Conservation (phyloP, 129 eudicot species). For the Erigeron canadensis region DNA sequence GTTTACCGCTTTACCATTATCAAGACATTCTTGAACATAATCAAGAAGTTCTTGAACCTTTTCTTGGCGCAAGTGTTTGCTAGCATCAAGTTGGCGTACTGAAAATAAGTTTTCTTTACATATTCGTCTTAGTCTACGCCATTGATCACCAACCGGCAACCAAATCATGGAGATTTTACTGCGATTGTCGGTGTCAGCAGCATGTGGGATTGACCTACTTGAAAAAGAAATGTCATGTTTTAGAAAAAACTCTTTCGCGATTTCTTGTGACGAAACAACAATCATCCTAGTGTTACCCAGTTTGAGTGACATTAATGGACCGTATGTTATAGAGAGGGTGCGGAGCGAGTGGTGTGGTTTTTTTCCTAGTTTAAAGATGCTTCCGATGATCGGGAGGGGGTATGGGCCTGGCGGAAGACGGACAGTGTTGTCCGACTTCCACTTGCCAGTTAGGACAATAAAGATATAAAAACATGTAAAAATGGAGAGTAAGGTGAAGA, state of each 20-base stretch:
- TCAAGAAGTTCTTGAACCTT: slow-evolving; percentile 33
- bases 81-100: slow-evolving; percentile 27
- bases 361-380: slow-evolving; percentile 41
- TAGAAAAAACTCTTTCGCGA: slow-evolving; percentile 37
- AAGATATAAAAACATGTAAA: not conserved
- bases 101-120: slow-evolving; percentile 31
- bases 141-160: slow-evolving; percentile 25
- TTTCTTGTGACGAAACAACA: slow-evolving; percentile 42
- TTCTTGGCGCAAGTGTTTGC: slow-evolving; percentile 23
- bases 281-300: slow-evolving; percentile 41
- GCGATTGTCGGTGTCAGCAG: slow-evolving; percentile 8
- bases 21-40: slow-evolving; percentile 11
- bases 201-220: slow-evolving; percentile 18
- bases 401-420: slow-evolving; percentile 50
- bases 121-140: slow-evolving; percentile 27
- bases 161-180: slow-evolving; percentile 21
- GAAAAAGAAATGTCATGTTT: slow-evolving; percentile 27
- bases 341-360: slow-evolving; percentile 58
- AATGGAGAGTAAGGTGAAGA: slow-evolving; percentile 20
- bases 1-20: slow-evolving; percentile 16
- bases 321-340: slow-evolving; percentile 45
- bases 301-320: slow-evolving; percentile 51
- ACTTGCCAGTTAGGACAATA: not conserved
- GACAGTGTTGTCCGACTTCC: not conserved
- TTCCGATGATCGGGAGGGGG: slow-evolving; percentile 48